A percentile compares a stretch with the other conserved stretches of the same genome.
phyloP scores from a whole-genome alignment of 2,329 filamentous ascomycete species.

The Blumeria graminis region DNA sequence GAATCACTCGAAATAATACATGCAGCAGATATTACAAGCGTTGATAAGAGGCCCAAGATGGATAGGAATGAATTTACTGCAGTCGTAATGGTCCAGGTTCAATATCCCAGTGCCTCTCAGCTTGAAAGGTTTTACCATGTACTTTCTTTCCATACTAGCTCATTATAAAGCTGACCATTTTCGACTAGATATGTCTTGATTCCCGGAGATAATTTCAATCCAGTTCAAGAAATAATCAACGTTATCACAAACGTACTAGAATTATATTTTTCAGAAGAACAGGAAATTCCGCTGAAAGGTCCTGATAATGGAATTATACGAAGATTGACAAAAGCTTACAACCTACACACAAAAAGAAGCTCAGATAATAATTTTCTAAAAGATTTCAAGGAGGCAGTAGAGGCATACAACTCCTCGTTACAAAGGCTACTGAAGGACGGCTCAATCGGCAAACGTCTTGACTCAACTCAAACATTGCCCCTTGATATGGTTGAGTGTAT shows the following conservation, averaged over 20 bases:
- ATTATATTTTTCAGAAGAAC: conserved; percentile 51
- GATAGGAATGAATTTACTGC: conserved; percentile 22
- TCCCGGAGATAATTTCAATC: conserved; percentile 56
- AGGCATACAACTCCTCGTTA: conserved; percentile 55
- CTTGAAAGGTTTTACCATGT: conserved; percentile 32
- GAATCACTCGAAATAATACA: conserved; percentile 24
- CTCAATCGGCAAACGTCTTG: conserved; percentile 46
- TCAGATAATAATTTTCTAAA: conserved; percentile 36
- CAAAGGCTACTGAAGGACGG: conserved; percentile 41
- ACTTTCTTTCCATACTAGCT: neutral
- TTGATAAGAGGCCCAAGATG: conserved; percentile 25
- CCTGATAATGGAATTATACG: conserved; percentile 52
- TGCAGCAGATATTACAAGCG: conserved; percentile 29
- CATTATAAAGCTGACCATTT: conserved; percentile 5
- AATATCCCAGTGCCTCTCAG: conserved; percentile 56
- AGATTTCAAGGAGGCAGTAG: conserved; percentile 49
- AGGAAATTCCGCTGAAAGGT: conserved; percentile 44
- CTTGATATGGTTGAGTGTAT: conserved; percentile 57
- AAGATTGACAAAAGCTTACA: conserved; percentile 43
- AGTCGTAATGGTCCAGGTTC: conserved; percentile 39
- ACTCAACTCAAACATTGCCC: conserved; percentile 42
- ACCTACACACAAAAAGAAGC: conserved; percentile 16
- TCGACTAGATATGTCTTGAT: conserved; percentile 42
- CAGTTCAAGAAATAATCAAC: conserved; percentile 46
- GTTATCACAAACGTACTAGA: conserved; percentile 46